Base-by-base conservation (phyloP, 768 basidiomycete species). In the Termitomyces sp. region DNA sequence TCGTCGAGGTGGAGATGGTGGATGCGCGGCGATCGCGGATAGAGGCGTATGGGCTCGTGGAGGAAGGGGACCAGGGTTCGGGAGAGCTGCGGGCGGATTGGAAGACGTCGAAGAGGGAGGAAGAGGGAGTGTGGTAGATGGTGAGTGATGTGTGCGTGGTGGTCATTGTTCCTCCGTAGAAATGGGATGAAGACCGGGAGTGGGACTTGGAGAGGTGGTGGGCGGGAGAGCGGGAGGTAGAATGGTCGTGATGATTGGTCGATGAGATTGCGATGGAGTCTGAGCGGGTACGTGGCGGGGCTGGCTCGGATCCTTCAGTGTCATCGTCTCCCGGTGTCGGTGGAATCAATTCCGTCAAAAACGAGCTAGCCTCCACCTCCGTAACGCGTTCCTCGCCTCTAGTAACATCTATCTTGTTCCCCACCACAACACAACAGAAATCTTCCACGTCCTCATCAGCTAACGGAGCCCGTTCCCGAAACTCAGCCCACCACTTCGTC, bases 401-500 rank as follows among this genome's bases (percentile, higher is more conserved):
- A 0, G 72, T 60, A 35, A 88, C 66, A 67, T 94, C 91, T 6
- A 80, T 76, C 73, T 94, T 94, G 68, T 92, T 92, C 47, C 92
- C 86, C 7, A 89, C 85, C 6, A 90, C 81, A 20, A 88, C 83
- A 52, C 83, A 84, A 60, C 89, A 92, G 61, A 83, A 90, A 32
- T 80, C 78, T 43, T 75, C 73, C 29, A 78, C 60, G 29, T 86
- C 84, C 47, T 81, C 85, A 32, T 90, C 87, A 3, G 70, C 68
- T 49, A 93, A 69, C 0, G 89, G 89, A 2, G 86, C 87, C 41
- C 77, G 72, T 32, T 80, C 77, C 41, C 78, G 72, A 69, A 94
- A 94, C 63, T 90, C 86, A 12, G 71, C 64, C 90, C 90, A 94
- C 91, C 92, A 94, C 56, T 82, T 83, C 11, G 63, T 71, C 43